Evolutionary conservation across 192 early-diverging fungal species (phyloP), one percentile per base, ranked within the genome.

Genomic region (Coemansia furcata): DNA sequence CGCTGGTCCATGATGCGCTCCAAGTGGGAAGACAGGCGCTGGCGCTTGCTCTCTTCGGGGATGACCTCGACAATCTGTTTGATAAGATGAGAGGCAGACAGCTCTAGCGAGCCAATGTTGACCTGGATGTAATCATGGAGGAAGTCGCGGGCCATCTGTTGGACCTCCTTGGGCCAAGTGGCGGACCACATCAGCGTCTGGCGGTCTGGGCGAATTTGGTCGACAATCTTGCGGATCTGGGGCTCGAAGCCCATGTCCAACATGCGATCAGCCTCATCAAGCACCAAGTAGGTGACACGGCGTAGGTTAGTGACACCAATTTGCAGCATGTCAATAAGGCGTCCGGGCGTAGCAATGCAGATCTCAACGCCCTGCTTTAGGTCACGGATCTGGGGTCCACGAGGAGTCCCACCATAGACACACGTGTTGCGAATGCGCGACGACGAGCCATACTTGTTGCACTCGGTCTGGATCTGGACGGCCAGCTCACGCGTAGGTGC

Each of bases 161-260:
- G 92, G 9, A 99, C 95, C 54, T 94, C 91, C 83, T 95, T 96
- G 35, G 98, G 98, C 96, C 96, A 99, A 5, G 98, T 99, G 10
- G 98, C 98, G 76, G 93, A 95, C 94, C 95, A 99, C 94, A 99
- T 96, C 50, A 99, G 87, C 21, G 96, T 99, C 77, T 99, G 98
- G 65, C 98, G 86, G 68, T 99, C 96, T 37, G 95, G 96, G 4
- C 95, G 89, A 78, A 98, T 97, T 78, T 95, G 95, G 62, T 95
- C 94, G 11, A 99, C 94, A 68, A 99, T 97, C 76, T 95, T 94
- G 66, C 96, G 90, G 75, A 99, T 96, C 78, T 99, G 96, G 49
- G 94, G 94, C 84, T 99, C 97, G 72, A 97, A 98, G 68, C 97
- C 96, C 96, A 99, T 98, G 77, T 99, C 97, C 65, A 99, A 81